Percentiles rank a stretch among this genome's conserved stretches.
Evolutionary conservation across 805 yeast species (phyloP).

Genomic region (Cyberlindnera mycetangii): DNA sequence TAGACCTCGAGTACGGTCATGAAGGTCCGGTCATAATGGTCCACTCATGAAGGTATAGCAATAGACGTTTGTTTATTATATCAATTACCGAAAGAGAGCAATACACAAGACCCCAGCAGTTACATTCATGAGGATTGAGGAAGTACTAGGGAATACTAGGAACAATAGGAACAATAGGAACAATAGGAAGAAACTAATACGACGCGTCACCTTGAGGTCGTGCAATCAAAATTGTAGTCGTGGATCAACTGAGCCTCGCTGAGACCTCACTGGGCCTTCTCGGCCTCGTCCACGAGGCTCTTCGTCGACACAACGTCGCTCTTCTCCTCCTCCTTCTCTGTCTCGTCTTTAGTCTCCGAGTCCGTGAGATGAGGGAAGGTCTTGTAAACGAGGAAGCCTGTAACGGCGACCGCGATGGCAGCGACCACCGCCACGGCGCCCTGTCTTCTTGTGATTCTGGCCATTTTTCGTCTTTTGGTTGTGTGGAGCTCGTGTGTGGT

Average conservation of each 20-base stretch:
- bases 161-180: too few species aligned
- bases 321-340: background rate
- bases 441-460: constrained; percentile 18
- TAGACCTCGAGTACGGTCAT: too few species aligned
- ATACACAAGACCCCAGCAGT: background rate
- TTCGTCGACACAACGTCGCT: background rate
- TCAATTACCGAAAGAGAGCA: background rate
- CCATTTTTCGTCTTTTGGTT: constrained; percentile 6
- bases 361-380: constrained; percentile 18
- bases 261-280: constrained; percentile 1
- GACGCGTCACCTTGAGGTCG: too few species aligned
- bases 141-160: too few species aligned
- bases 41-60: background rate
- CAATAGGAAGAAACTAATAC: too few species aligned
- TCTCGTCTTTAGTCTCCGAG: background rate
- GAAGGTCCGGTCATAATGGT: too few species aligned
- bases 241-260: background rate
- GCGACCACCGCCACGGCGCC: constrained; percentile 12
- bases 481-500: too few species aligned
- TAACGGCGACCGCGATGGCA: constrained; percentile 15
- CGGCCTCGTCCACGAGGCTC: constrained; percentile 4
- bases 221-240: too few species aligned
- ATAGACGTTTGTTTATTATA: background rate
- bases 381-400: constrained; percentile 18
- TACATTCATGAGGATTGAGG: background rate